Base-by-base conservation (phyloP, 2,329 filamentous ascomycete genomes). In the Juglanconis sp. region DNA sequence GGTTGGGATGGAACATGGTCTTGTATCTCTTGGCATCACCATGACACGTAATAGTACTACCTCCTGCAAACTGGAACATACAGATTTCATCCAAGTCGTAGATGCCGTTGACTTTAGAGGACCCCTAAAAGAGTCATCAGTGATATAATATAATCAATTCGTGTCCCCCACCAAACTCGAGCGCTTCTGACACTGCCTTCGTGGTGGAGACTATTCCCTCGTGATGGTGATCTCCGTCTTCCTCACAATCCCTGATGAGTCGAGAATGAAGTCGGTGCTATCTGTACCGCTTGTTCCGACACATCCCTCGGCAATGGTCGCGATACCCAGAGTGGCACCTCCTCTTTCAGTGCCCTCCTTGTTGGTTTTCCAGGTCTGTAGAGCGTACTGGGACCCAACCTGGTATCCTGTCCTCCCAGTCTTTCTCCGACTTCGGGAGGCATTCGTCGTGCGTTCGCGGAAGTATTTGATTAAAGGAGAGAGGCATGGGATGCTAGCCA, bases 381-480 rank as follows among this genome's bases (percentile, higher is more conserved):
- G 8, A 30, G 55, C 55, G 9, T 57, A 57, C 9, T 57, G 55
- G 10, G 55, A 57, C n/a, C 55, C 55, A 44, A 57, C 15, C 15
- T 32, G 47, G 36, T 57, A 44, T n/a, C 47, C 55, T 44, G 46
- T n/a, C 10, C 44, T 48, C 17, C 55, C 55, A 4, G 47, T 40
- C n/a, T 57, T 57, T 1, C 47, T 42, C 38, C 38, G 11, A 42
- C 38, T 38, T 4, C 50, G 49, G 24, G 55, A 57, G 15, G 35
- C 47, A 3, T 24, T 15, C 8, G 55, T 57, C 36, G 31, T 50
- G 4, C 55, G 55, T 35, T 57, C 55, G 9, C 55, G 65, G 48
- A 73, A 74, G 60, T 70, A 74, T 30, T 68, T 69, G 61, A 79
- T 68, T 0, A 79, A 68, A 2, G 78, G 77, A 0, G 73, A 73